Evolutionary conservation across 306 rosid species (phyloP), one percentile per base, ranked within the genome.

Genomic region (Fagus sylvatica): DNA sequence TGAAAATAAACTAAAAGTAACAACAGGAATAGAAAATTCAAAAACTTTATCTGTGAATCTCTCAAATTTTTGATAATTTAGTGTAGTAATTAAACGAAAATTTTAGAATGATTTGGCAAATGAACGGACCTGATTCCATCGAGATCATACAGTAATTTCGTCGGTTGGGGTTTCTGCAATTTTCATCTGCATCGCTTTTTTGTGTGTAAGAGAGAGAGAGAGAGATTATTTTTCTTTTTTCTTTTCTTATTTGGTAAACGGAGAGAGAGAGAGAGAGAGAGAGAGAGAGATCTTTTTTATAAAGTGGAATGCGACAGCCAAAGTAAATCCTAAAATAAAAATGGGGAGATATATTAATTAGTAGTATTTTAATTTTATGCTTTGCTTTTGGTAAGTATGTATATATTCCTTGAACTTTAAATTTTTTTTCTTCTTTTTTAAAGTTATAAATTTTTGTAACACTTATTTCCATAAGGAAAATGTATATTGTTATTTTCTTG

Each of bases 61-160:
- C 3, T 28, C 2, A 74, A 74, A 46, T 46, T 46, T 65, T 2
- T 60, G 32, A 11, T 33, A 17, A 1, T 49, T 7, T 55, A 42
- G 49, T 39, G 19, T 53, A 56, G 42, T 7, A 36, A 65, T 10
- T 2, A 77, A 59, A 56, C 7, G 41, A 43, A 48, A 3, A 8
- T 54, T 77, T 13, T 59, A 74, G 69, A 22, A 2, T 13, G 10
- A 43, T 59, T 62, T 4, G 4, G 3, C 13, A 53, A 66, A 56
- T 84, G 74, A 82, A 73, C 69, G 73, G 68, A 94, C 97, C 97
- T 83, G 97, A 81, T 72, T 91, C 83, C 92, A 89, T 86, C 88
- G 81, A 80, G 89, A 81, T 61, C 84, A 85, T 78, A 86, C 82
- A 57, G 79, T 42, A 78, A 74, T 60, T 76, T 78, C 81, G 83